phyloP scores from a whole-genome alignment of 306 rosid genomes.

The Trifolium fragiferum region DNA sequence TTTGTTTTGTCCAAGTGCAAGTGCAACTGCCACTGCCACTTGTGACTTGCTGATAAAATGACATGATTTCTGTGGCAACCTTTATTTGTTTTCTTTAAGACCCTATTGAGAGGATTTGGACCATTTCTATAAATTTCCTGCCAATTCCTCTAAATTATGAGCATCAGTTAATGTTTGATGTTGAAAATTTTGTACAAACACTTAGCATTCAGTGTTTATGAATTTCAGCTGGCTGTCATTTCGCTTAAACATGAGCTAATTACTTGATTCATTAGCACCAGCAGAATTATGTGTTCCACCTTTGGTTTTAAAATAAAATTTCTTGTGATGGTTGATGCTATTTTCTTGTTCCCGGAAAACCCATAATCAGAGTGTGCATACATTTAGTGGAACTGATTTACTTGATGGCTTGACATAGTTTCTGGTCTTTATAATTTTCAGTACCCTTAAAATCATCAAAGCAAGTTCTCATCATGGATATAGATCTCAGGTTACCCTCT shows the following conservation, averaged over 20 bases:
- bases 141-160: slow-evolving; percentile 12
- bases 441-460: slow-evolving; percentile 51
- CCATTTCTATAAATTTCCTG: slow-evolving; percentile 20
- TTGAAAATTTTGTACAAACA: slow-evolving; percentile 19
- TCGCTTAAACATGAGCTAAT: neutral
- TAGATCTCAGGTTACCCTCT: slow-evolving; percentile 93
- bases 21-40: too few species aligned
- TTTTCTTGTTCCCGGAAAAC: slow-evolving; percentile 22
- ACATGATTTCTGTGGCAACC: slow-evolving; percentile 12
- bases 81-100: neutral
- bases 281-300: slow-evolving; percentile 2
- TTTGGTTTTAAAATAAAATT: neutral
- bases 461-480: slow-evolving; percentile 69
- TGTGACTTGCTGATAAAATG: slow-evolving; percentile 3
- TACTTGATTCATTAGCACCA: slow-evolving; percentile 12
- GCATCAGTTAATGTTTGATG: slow-evolving; percentile 16
- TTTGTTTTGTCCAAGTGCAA: slow-evolving; percentile 1
- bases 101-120: slow-evolving; percentile 2
- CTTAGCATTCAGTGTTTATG: slow-evolving; percentile 1
- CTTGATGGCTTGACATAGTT: slow-evolving; percentile 26
- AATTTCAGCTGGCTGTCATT: slow-evolving; percentile 22
- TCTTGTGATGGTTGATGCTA: neutral
- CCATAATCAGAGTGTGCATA: slow-evolving; percentile 11
- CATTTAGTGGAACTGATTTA: slow-evolving; percentile 17
- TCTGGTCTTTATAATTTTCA: slow-evolving; percentile 50